Base-by-base conservation (phyloP, 768 basidiomycete species). In the Suillus sp. region DNA sequence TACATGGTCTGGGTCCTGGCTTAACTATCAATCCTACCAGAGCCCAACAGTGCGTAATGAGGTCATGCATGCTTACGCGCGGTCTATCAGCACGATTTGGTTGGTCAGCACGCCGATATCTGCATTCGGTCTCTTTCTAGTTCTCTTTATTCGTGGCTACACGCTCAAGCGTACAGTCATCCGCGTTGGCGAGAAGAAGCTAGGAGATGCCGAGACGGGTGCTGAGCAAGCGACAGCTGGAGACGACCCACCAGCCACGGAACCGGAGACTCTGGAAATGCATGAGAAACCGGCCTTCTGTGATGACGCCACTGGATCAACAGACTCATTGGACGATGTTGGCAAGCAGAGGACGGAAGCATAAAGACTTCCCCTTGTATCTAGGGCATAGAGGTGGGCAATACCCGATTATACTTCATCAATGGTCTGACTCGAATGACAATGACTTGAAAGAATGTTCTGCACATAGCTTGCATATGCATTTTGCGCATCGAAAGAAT, bases 81-180 rank as follows among this genome's bases (percentile, higher is more conserved):
- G 71, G 45, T 73, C 75, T 27, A 71, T 81, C 60, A 69, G 73
- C n/a, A 72, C 72, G 1, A 73, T 82, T 42, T 82, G 79, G 80
- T 68, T 78, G 25, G 75, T 81, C 40, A 73, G 74, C 57, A 69
- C 72, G 4, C 71, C 76, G 13, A 18, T 79, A 25, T 64, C 74
- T 20, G 73, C 57, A 22, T 45, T 78, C 18, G 76, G 74, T 30
- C 63, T 80, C 35, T 22, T 78, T 32, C 70, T 77, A 51, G 58
- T 72, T 14, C 30, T 78, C 9, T 78, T 76, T 62, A 64, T 81
- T 42, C 77, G 71, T 30, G 71, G 59, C 16, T 80, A 80, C 62
- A 69, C 80, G 27, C 65, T 80, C 2, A 68, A 80, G 47, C 76
- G 73, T 38, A 65, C 60, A 5, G 51, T 69, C 48, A 50, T 74